These are phyloP conservation scores for Goffeauzyma gilvescens DNA, from an alignment of 768 basidiomycete species.

Conservation along the genomic window DNA sequence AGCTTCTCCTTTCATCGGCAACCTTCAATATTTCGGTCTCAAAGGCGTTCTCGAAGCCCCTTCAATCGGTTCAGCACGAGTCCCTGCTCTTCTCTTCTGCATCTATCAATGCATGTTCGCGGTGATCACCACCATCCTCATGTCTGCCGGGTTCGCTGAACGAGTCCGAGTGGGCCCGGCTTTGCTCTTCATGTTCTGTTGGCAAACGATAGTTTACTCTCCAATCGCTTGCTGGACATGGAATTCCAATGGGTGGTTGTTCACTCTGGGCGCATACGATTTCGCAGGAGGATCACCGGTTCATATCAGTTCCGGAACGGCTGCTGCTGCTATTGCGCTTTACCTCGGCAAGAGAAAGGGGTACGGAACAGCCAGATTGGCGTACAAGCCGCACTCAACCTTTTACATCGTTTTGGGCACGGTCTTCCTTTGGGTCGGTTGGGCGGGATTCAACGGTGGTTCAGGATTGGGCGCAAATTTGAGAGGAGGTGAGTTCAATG, in stretches of 20 bases:
- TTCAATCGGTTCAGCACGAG: conserved; percentile 58
- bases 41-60: conserved; percentile 50
- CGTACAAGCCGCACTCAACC: conserved; percentile 73
- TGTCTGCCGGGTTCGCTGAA: conserved; percentile 49
- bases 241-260: conserved; percentile 65
- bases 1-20: conserved; percentile 55
- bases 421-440: conserved; percentile 67
- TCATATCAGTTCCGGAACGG: conserved; percentile 40
- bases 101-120: conserved; percentile 39
- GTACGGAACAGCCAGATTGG: conserved; percentile 33
- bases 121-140: conserved; percentile 28
- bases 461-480: conserved; percentile 46
- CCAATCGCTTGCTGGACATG: conserved; percentile 43
- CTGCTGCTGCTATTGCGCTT: conserved; percentile 68
- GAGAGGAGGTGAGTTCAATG: neutral
- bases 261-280: conserved; percentile 55
- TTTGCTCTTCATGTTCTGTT: conserved; percentile 61
- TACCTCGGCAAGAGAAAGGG: conserved; percentile 62
- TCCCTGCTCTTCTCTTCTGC: conserved; percentile 64
- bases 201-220: conserved; percentile 74
- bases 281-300: conserved; percentile 48
- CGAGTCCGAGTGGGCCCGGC: conserved; percentile 60
- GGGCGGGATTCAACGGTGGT: conserved; percentile 77
- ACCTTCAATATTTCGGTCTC: conserved; percentile 61
- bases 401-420: conserved; percentile 66